These are phyloP conservation scores for Parathielavia appendiculata DNA, from an alignment of 495 filamentous ascomycete genomes.

Conservation along the genomic window DNA sequence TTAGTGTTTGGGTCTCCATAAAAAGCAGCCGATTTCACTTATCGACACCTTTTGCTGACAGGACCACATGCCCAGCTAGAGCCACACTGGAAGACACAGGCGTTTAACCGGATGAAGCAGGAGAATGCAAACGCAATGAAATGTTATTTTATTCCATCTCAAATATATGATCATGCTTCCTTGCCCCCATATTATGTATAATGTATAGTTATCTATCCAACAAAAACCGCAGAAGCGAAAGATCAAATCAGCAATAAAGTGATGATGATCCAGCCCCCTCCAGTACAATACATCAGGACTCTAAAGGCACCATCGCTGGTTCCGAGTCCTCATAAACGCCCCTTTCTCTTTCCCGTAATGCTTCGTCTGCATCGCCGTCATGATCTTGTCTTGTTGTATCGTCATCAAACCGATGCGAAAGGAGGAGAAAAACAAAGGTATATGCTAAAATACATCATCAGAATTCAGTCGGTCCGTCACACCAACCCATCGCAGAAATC, in stretches of 20 bases:
- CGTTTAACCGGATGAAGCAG: too few species aligned
- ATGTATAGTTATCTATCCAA: too few species aligned
- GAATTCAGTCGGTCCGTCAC: background rate
- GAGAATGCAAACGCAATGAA: too few species aligned
- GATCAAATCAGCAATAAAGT: background rate
- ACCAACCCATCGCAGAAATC: background rate
- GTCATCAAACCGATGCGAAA: conserved; percentile 7
- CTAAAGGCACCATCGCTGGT: conserved; percentile 2
- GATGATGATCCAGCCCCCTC: background rate
- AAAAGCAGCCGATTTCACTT: too few species aligned
- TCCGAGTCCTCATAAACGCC: background rate
- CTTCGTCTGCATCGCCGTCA: background rate
- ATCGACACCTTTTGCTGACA: too few species aligned
- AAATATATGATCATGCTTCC: too few species aligned
- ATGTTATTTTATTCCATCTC: too few species aligned
- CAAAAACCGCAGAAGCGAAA: too few species aligned
- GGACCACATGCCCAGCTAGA: too few species aligned
- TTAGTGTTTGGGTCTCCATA: too few species aligned
- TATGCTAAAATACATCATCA: conserved; percentile 3
- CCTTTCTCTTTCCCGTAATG: background rate
- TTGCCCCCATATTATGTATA: too few species aligned
- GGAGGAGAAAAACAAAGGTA: conserved; percentile 1
- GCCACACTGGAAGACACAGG: too few species aligned
- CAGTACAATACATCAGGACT: background rate
- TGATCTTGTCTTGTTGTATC: conserved; percentile 11